Base-by-base conservation (phyloP, 1,139 yeast species). In the Pichia sp. region DNA sequence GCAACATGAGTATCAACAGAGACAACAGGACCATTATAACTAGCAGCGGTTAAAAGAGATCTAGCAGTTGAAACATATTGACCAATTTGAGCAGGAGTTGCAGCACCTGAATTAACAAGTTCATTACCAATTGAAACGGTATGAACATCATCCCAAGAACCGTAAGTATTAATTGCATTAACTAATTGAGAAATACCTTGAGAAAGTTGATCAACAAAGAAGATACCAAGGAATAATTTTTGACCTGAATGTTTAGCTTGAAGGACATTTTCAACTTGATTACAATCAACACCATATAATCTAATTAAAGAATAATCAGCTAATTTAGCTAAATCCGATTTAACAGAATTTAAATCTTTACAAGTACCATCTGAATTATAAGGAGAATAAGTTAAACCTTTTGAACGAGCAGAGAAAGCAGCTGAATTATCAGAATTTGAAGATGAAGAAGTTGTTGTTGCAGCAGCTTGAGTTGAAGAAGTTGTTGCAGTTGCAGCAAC, bases 41-140 rank as follows among this genome's bases (percentile, higher is more conserved):
- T 77, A 35, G 84, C 75, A 43, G 81, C 66, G 33, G 68, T 64
- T 59, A 83, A 68, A 65, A 82, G 81, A 33, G 73, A 41, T 65
- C 72, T 78, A 51, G 80, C 88, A 34, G 75, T 57, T 33, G 66
- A 49, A 38, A 84, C 67, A 58, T 79, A 83, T 35, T 59, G 43
- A 43, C 69, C 68, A 50, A 84, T 71, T 60, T 80, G 78, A 29
- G 69, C 54, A 31, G 76, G 78, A 24, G 79, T 60, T 35, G 88
- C 87, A 23, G 59, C 58, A 54, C 87, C 88, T 48, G 65, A 56
- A 71, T 83, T 83, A 40, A 84, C 91, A 59, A 78, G 68, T 65
- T 84, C 94, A 67, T 84, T 84, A 66, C 94, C 94, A 54, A 84
- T 72, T 40, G 89, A 74, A 49, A 83, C 79, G 52, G 93, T 81